Evolutionary conservation across 192 early-diverging fungal genomes (phyloP).

Genomic region (Gonapodya prolifera): DNA sequence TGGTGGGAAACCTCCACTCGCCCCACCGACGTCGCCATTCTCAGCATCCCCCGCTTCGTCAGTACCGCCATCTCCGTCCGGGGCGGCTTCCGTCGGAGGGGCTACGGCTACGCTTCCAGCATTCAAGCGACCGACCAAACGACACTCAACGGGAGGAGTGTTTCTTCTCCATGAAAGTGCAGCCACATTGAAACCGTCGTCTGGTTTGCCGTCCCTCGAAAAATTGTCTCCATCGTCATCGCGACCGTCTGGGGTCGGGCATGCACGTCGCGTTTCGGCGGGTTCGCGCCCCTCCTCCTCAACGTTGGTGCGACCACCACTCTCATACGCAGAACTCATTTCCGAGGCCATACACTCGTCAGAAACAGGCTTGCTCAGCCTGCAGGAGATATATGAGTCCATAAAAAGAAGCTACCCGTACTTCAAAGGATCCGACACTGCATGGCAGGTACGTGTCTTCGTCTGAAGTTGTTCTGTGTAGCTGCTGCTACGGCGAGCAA

Average conservation of each 20-base stretch:
- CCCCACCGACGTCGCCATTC: background rate
- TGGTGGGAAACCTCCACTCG: background rate
- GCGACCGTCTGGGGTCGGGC: background rate
- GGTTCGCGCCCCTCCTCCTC: background rate
- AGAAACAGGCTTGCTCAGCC: background rate
- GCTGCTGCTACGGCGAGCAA: too few relatives aligned
- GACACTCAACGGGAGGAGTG: background rate
- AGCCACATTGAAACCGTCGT: background rate
- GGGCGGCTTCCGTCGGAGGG: too few relatives aligned
- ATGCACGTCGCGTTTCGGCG: background rate
- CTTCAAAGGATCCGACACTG: background rate
- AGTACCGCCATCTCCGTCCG: background rate
- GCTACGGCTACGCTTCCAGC: background rate
- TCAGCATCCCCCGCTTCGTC: background rate
- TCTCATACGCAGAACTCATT: conserved; percentile 5
- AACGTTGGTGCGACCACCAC: background rate
- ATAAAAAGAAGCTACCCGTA: background rate
- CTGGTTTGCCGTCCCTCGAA: background rate
- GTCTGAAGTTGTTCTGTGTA: background rate
- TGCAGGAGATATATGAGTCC: conserved; percentile 5
- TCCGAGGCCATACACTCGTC: background rate
- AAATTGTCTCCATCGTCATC: background rate
- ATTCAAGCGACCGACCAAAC: background rate
- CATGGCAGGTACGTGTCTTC: background rate
- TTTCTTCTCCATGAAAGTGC: background rate